phyloP scores from a whole-genome alignment of 352 stramenopile genomes.

The Pilasporangium apinafurcum region DNA sequence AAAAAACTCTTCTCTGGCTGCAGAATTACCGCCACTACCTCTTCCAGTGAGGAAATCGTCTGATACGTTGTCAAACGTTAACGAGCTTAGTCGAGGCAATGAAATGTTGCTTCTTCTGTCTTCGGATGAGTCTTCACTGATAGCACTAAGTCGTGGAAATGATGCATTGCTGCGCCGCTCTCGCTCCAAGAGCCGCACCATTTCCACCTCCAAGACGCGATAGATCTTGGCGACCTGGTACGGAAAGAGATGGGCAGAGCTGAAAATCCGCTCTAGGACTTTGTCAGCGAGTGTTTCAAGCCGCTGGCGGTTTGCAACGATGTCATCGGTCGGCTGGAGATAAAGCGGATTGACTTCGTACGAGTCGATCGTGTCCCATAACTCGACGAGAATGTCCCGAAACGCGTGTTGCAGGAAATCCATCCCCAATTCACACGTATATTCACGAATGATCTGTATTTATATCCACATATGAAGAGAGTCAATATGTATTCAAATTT shows the following conservation, averaged over 20 bases:
- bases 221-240: slow-evolving; percentile 81
- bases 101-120: slow-evolving; percentile 26
- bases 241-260: slow-evolving; percentile 42
- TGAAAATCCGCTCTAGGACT: slow-evolving; percentile 43
- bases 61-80: slow-evolving; percentile 37
- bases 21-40: slow-evolving; percentile 8
- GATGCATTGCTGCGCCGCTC: slow-evolving; percentile 47
- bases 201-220: slow-evolving; percentile 59
- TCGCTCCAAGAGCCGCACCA: slow-evolving; percentile 61
- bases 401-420: slow-evolving; percentile 63
- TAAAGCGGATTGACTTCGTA: slow-evolving; percentile 66
- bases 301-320: slow-evolving; percentile 39
- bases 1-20: slow-evolving; percentile 64
- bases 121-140: slow-evolving; percentile 36
- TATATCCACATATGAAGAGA: background rate
- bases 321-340: slow-evolving; percentile 27
- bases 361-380: slow-evolving; percentile 35
- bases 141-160: slow-evolving; percentile 39
- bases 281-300: slow-evolving; percentile 49
- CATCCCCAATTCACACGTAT: slow-evolving; percentile 61
- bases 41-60: slow-evolving; percentile 17
- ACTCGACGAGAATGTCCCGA: slow-evolving; percentile 35
- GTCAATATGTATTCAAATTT: background rate
- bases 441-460: slow-evolving; percentile 57
- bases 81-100: slow-evolving; percentile 43